These are phyloP conservation scores for Golubevia pallescens DNA, from an alignment of 1,284 basidiomycete genomes.

Conservation along the genomic window DNA sequence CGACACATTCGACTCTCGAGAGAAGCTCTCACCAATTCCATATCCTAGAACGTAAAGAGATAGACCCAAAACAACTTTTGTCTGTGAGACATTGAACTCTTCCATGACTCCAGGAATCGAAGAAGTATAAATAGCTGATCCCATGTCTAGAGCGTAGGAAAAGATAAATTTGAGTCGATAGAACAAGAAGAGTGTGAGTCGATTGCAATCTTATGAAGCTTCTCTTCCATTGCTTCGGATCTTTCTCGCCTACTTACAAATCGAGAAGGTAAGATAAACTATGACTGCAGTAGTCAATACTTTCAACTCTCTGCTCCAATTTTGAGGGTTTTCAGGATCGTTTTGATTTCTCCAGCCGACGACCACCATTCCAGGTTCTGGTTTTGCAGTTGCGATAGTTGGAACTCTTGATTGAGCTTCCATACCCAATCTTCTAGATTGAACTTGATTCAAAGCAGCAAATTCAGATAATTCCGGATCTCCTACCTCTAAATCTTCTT, in stretches of 20 bases:
- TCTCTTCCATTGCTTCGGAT: no score
- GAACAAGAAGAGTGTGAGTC: neutral
- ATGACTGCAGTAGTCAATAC: constrained; percentile 50
- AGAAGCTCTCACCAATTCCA: no score
- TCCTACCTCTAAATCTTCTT: no score
- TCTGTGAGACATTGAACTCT: constrained; percentile 24
- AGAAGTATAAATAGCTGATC: constrained; percentile 50
- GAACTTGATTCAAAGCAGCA: no score
- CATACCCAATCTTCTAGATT: no score
- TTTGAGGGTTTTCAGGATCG: constrained; percentile 63
- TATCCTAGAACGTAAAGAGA: constrained; percentile 1
- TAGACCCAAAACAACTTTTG: constrained; percentile 28
- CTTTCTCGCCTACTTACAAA: no score
- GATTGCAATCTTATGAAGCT: constrained; percentile 21
- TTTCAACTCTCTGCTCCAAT: constrained; percentile 57
- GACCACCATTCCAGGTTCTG: no score
- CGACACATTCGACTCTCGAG: no score
- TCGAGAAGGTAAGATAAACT: constrained; percentile 59
- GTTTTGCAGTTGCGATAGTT: no score
- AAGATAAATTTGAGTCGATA: no score
- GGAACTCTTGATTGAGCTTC: no score
- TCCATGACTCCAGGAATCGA: constrained; percentile 28
- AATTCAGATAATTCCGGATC: no score
- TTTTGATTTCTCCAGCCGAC: constrained; percentile 55
- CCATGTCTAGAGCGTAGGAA: constrained; percentile 17